Base-by-base conservation (phyloP, 2,329 filamentous ascomycete genomes). In the Apiospora koreana region DNA sequence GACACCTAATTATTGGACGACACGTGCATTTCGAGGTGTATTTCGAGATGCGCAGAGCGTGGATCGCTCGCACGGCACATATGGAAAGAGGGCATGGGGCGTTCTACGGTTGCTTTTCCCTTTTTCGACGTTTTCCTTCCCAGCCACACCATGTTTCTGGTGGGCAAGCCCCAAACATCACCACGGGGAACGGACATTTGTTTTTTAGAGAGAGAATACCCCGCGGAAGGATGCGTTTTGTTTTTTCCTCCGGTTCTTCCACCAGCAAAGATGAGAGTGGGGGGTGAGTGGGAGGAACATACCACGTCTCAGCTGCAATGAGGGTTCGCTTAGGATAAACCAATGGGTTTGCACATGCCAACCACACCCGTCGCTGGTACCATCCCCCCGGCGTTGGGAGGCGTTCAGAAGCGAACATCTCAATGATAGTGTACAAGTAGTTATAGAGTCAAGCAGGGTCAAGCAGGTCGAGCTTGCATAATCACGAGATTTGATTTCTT, bases 171-270 rank as follows among this genome's bases (percentile, higher is more conserved):
- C 50, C 35, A 58, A 58, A 58, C 28, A 58, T 28, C 54, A 38
- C 21, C 18, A 45, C n/a, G 41, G 64, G 38, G 64, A 66, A 43
- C 14, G 64, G 64, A 45, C 38, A 65, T 65, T 41, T 65, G 64
- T 25, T 35, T 42, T 42, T 65, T 43, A n/a, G 43, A 66, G 64
- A 42, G 38, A 71, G 70, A 69, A 69, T 66, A 58, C 67, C 71
- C 74, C 71, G 72, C 74, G 74, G 74, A 67, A 68, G 71, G 67
- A 69, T 41, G 65, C 69, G 70, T 70, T 69, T 42, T 68, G 67
- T 65, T 67, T 48, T 69, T 68, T 46, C 68, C 43, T 21, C 46
- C 25, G 10, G 68, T 67, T 65, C 9, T 65, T 31, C n/a, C 38
- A 3, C 8, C 18, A 62, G 54, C 31, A 38, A n/a, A 12, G 41